Evolutionary conservation across 164 flowering plant genomes (phyloP).

Genomic region (Saururus chinensis): DNA sequence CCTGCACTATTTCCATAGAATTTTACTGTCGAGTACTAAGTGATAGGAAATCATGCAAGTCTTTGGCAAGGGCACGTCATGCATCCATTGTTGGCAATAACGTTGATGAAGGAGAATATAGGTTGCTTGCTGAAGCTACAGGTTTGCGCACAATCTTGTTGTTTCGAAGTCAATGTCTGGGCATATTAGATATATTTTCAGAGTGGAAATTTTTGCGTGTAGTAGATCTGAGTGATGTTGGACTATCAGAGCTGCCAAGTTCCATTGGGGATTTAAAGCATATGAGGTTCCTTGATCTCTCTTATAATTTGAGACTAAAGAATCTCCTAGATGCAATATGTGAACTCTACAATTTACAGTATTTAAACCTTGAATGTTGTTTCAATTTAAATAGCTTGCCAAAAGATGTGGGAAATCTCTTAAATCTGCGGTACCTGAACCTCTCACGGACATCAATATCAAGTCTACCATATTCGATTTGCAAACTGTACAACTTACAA

Average conservation of each 20-base stretch:
- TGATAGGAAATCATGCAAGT: not conserved
- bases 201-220: not conserved
- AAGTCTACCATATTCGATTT: constrained; percentile 1
- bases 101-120: not conserved
- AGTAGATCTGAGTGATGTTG: not conserved
- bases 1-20: not conserved
- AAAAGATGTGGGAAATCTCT: not conserved
- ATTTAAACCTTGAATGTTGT: not conserved
- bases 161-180: not conserved
- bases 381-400: not conserved
- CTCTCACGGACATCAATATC: not conserved
- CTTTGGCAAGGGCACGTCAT: not conserved
- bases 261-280: constrained; percentile 1
- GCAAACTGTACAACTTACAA: constrained; percentile 1
- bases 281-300: constrained; percentile 4
- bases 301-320: not conserved
- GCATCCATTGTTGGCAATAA: not conserved
- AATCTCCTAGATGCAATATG: not conserved
- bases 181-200: no score
- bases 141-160: not conserved
- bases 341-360: constrained; percentile 1
- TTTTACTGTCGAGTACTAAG: not conserved
- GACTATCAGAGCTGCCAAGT: not conserved
- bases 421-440: not conserved
- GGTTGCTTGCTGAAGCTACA: not conserved